Evolutionary conservation across 192 early-diverging fungal species (phyloP).

Genomic region (Entomortierella chlamydospora): DNA sequence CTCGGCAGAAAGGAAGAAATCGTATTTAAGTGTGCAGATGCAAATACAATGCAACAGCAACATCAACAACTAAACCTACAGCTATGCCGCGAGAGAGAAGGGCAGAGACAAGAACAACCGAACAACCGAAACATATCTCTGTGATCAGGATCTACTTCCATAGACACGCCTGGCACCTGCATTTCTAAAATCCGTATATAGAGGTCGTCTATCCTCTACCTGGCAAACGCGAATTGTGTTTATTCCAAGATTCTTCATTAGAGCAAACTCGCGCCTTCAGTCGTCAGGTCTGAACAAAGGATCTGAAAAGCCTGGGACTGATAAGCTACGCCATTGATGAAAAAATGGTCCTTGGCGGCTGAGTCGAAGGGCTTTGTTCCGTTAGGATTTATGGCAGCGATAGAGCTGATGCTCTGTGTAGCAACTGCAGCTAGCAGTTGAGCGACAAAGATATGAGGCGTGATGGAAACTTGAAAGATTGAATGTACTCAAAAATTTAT

Average conservation of each 20-base stretch:
- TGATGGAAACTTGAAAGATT: neutral
- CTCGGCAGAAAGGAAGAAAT: too few species aligned
- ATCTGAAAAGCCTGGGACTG: slow-evolving; percentile 61
- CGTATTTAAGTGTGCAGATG: too few species aligned
- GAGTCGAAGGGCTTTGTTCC: slow-evolving; percentile 79
- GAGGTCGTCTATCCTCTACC: slow-evolving; percentile 45
- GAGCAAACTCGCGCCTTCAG: slow-evolving; percentile 71
- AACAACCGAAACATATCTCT: too few species aligned
- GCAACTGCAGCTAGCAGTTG: neutral
- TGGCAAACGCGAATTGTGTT: slow-evolving; percentile 80
- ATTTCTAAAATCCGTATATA: neutral
- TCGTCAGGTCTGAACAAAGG: slow-evolving; percentile 65
- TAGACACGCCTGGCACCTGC: neutral
- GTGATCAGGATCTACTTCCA: too few species aligned
- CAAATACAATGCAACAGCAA: too few species aligned
- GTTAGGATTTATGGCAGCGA: slow-evolving; percentile 67
- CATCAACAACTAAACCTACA: too few species aligned
- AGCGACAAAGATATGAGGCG: neutral
- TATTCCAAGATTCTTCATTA: slow-evolving; percentile 75
- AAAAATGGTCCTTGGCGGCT: slow-evolving; percentile 77
- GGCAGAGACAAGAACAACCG: too few species aligned
- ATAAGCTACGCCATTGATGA: slow-evolving; percentile 80
- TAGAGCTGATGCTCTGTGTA: neutral
- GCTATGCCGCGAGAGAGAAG: too few species aligned
- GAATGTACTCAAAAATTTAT: neutral